Percentiles rank a stretch among this genome's conserved stretches.
Evolutionary conservation across 164 flowering plant genomes (phyloP).

Genomic region (Protea cynaroides): DNA sequence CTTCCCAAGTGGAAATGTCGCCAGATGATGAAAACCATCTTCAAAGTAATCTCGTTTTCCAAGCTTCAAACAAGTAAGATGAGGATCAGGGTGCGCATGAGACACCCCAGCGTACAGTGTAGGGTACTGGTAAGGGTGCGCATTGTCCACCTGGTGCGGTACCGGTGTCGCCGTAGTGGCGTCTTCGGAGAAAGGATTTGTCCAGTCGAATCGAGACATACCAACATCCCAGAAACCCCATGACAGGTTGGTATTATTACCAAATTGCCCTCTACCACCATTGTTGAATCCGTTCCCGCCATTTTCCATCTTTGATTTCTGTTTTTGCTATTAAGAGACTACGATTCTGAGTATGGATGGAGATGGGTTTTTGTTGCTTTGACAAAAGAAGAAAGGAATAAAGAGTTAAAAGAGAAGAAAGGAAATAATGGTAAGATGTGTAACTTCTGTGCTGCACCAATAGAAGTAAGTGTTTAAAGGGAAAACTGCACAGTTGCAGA

Average conservation of each 20-base stretch:
- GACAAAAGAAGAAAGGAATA: slow-evolving; percentile 16
- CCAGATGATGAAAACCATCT: slow-evolving; percentile 21
- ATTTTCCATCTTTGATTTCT: slow-evolving; percentile 25
- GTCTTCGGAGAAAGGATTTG: slow-evolving; percentile 5
- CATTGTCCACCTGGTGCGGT: slow-evolving; percentile 1
- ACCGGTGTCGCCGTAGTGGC: not conserved
- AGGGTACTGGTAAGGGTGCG: slow-evolving; percentile 2
- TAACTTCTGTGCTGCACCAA: not conserved
- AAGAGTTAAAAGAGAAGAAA: slow-evolving; percentile 5
- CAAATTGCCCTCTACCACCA: slow-evolving; percentile 17
- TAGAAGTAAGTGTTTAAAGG: not conserved
- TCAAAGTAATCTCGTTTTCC: slow-evolving; percentile 68
- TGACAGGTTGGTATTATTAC: slow-evolving; percentile 12
- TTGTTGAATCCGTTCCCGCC: slow-evolving; percentile 21
- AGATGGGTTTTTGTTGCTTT: slow-evolving; percentile 18
- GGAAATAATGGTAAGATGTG: not conserved
- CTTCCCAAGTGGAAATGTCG: slow-evolving; percentile 25
- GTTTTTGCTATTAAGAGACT: slow-evolving; percentile 8
- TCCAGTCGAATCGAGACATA: slow-evolving; percentile 16
- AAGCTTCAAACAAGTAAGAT: slow-evolving; percentile 52
- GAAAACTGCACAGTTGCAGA: not conserved
- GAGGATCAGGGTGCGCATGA: slow-evolving; percentile 38
- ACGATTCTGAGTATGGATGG: no score
- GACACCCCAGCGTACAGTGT: slow-evolving; percentile 20
- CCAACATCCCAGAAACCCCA: slow-evolving; percentile 28